Percentiles rank a stretch among this genome's conserved stretches.
Conservation (phyloP, 2,329 filamentous ascomycete genomes). For the Apiospora marii region DNA sequence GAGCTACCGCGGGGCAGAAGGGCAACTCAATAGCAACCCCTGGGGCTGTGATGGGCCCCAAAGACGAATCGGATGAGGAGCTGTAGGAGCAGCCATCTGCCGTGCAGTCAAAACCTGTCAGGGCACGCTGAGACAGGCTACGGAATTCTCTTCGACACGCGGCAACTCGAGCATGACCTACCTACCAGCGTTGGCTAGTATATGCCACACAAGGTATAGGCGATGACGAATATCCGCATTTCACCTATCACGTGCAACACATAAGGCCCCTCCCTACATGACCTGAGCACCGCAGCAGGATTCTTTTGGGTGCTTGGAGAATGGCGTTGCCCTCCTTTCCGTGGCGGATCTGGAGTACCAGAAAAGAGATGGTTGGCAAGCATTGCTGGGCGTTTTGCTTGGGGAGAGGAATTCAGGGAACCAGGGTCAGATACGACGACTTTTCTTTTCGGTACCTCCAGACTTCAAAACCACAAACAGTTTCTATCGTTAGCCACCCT, state of each 20-base stretch:
- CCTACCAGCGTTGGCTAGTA: background rate
- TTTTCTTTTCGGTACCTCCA: slow-evolving; percentile 5
- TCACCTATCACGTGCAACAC: background rate
- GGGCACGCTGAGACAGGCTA: background rate
- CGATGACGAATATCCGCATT: background rate
- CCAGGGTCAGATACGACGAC: background rate
- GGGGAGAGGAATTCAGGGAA: background rate
- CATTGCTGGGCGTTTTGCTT: slow-evolving; percentile 10
- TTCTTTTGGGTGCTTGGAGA: background rate
- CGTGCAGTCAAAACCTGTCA: background rate
- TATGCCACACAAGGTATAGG: background rate
- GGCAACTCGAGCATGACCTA: background rate
- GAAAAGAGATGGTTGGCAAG: slow-evolving; percentile 10
- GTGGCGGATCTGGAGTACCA: background rate
- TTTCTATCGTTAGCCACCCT: background rate
- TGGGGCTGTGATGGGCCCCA: slow-evolving; percentile 29
- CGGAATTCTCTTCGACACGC: background rate
- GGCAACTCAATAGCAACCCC: slow-evolving; percentile 30
- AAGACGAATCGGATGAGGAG: slow-evolving; percentile 41
- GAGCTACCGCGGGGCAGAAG: slow-evolving; percentile 38
- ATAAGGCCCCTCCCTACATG: background rate
- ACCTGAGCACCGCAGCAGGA: background rate
- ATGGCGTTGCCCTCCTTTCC: background rate
- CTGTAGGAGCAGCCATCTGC: slow-evolving; percentile 31
- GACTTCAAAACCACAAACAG: background rate